Base-by-base conservation (phyloP, 2,329 filamentous ascomycete species). In the Colletotrichum tropicicola region DNA sequence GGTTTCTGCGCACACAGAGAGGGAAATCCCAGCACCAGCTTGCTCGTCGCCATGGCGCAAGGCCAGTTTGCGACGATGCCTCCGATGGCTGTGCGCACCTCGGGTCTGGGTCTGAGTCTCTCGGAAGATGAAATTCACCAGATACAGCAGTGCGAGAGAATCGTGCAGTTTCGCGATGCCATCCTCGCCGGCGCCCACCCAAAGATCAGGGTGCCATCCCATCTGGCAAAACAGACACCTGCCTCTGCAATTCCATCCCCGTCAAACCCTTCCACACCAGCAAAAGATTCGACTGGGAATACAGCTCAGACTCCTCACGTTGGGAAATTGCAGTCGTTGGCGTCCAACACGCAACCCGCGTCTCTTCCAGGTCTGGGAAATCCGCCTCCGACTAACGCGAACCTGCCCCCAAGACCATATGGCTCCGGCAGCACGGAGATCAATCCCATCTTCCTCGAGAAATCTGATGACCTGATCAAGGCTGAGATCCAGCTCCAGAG, bases 401-500 rank as follows among this genome's bases (percentile, higher is more conserved):
- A 68, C 78, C 75, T 72, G 71, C 78, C 67, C 70, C 77, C 70
- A 76, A 74, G 68, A 68, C 79, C 74, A 71, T 65, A 56, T 66
- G 83, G 80, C 72, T 78, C 85, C 69, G 79, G 81, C 64, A 86
- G 85, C 68, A 88, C 89, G 65, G 89, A 91, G 77, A 92, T 96
- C 79, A 89, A 97, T 76, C 92, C 93, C 52, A 89, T 97, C 66
- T 85, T 97, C 70, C 85, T 97, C 77, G 91, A 92, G 74, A 97
- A 97, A 78, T 94, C 94, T 70, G 91, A 93, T 74, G 89, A 92
- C 74, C 83, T 97, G 70, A 89, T 96, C 74, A 91, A 89, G 79
- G 93, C 93, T 73, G 93, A 97, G 79, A 82, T 93, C 66, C 88
- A 91, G 74, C 79, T 95, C 68, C 92, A 93, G 78, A 89, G 95